Evolutionary conservation across 768 basidiomycete species (phyloP), one percentile per base, ranked within the genome.

Genomic region (Kwoniella bestiolae): DNA sequence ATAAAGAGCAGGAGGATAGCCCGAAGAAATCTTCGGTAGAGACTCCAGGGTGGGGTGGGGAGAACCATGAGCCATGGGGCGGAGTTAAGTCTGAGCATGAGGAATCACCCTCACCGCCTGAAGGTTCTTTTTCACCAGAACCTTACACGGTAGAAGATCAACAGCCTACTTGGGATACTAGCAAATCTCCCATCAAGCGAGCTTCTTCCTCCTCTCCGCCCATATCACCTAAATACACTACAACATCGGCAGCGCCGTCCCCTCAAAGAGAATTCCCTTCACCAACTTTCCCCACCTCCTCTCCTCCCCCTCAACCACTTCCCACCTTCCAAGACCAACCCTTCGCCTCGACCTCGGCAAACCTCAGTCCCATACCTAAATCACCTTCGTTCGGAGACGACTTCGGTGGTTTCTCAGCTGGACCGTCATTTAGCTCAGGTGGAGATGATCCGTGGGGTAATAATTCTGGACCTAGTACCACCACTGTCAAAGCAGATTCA

Each of bases 381-480:
- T 76, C 74, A n/a, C 64, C 68, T 11, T 66, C 68, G 3, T 67
- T 73, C 34, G 68, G 68, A 4, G 71, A 73, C 35, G 70, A 68
- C 5, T 76, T 71, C 53, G 70, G 75, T 11, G 66, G 65, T 2
- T 73, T 72, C 53, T 60, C 62, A 28, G 47, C 56, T n/a, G 69
- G 63, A 21, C 21, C 55, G 5, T 56, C 55, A 8, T 56, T 25
- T n/a, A 28, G 21, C 32, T 60, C 61, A 5, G 47, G 31, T 5
- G 53, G 63, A 4, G 44, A 32, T 28, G 66, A 68, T 60, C 67
- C 65, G 18, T 69, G 68, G 70, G 69, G 69, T 12, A 46, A 45
- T 25, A 63, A 53, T 18, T 61, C 51, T 41, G 51, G 46, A 11
- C 16, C 29, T 6, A 58, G 51, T 35, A 21, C 16, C 3, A 38